A percentile compares a stretch with the other conserved stretches of the same genome.
phyloP scores from a whole-genome alignment of 176 grass and related monocot species.

The Microstegium vimineum region DNA sequence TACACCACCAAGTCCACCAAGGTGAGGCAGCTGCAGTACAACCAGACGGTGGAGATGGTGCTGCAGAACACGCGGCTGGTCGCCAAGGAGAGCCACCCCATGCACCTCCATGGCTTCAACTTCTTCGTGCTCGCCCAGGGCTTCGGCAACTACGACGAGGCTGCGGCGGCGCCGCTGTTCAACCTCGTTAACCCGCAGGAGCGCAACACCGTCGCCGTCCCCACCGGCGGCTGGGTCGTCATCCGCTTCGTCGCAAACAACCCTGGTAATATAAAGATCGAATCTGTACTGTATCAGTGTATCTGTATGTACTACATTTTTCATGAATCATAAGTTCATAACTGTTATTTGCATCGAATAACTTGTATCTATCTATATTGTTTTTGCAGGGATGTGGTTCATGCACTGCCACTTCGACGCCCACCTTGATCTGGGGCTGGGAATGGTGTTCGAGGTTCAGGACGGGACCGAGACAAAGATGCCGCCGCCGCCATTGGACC shows the following conservation, averaged over 20 bases:
- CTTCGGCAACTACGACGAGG: not conserved
- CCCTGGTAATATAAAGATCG: not conserved
- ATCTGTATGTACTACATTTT: no score
- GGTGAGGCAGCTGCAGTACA: not conserved
- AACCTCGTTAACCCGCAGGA: not conserved
- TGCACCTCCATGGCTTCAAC: not conserved
- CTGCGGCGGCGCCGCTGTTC: not conserved
- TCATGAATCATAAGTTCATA: no score
- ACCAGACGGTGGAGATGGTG: not conserved
- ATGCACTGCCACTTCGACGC: slow-evolving; percentile 45
- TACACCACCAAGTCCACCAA: not conserved
- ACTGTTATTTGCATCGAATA: no score
- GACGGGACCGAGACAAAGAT: slow-evolving; percentile 13
- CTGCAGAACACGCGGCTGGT: not conserved
- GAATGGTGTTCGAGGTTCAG: slow-evolving; percentile 35
- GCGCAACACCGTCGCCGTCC: not conserved
- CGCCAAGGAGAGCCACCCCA: not conserved
- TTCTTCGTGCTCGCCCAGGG: not conserved
- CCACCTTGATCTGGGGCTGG: slow-evolving; percentile 30
- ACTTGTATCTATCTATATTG: not conserved
- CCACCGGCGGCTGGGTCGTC: not conserved
- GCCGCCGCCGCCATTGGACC: slow-evolving; percentile 13
- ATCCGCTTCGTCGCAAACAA: not conserved
- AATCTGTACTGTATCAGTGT: no score
- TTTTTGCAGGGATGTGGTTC: slow-evolving; percentile 40